phyloP scores from a whole-genome alignment of 306 rosid species.

The Albizia julibrissin region DNA sequence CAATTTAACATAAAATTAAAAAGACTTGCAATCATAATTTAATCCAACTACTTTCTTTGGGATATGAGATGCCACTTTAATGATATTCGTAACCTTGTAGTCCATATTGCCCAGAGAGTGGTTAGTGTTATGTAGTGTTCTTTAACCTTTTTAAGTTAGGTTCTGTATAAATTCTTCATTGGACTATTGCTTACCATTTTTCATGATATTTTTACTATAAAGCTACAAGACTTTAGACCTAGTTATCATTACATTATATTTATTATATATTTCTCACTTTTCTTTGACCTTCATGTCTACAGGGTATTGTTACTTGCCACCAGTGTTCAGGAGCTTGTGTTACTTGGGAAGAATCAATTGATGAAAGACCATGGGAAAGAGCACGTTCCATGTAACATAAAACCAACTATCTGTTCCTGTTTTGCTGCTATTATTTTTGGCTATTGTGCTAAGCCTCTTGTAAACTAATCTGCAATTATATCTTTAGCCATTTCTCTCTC shows the following conservation, averaged over 20 bases:
- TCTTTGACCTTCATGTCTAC: constrained; percentile 29
- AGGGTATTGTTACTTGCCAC: constrained; percentile 88
- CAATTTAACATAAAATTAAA: background rate
- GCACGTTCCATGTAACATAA: constrained; percentile 73
- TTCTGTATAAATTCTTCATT: constrained; percentile 7
- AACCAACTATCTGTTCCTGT: constrained; percentile 7
- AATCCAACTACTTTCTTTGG: constrained; percentile 10
- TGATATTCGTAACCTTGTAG: background rate
- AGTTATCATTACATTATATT: constrained; percentile 18
- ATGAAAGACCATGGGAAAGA: constrained; percentile 93
- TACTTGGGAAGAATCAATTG: constrained; percentile 95
- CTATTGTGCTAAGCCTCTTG: background rate
- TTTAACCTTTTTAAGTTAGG: background rate
- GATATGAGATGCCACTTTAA: background rate
- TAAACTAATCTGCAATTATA: background rate
- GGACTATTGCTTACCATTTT: constrained; percentile 21
- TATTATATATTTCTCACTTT: constrained; percentile 11
- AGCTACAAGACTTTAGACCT: background rate
- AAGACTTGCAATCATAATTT: background rate
- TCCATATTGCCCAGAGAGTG: background rate
- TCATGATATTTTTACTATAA: constrained; percentile 3
- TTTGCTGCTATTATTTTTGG: constrained; percentile 21
- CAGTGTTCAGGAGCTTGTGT: constrained; percentile 90
- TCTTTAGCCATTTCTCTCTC: constrained; percentile 12
- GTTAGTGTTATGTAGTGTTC: background rate